A percentile compares a stretch with the other conserved stretches of the same genome.
phyloP scores from a whole-genome alignment of 1,284 basidiomycete genomes.

The Veloporphyrellus conicus region DNA sequence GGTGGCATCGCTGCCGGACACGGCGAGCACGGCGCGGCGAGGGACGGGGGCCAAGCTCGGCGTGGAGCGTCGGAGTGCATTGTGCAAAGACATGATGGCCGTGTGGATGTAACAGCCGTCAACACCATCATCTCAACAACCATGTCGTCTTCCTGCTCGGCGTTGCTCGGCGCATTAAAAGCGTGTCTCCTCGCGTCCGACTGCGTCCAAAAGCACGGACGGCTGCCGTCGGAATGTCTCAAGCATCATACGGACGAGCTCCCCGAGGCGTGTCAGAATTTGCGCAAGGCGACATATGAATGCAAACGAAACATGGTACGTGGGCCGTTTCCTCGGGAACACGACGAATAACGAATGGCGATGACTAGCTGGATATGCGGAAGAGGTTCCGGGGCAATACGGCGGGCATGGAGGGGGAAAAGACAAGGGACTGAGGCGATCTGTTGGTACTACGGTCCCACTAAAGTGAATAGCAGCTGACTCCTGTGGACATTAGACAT shows the following conservation, averaged over 20 bases:
- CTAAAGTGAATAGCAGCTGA: too few species aligned
- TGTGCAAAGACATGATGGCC: conserved; percentile 35
- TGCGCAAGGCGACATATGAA: conserved; percentile 77
- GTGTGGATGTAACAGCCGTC: conserved; percentile 8
- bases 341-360: neutral
- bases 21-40: conserved; percentile 64
- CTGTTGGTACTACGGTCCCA: neutral
- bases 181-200: conserved; percentile 77
- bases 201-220: conserved; percentile 72
- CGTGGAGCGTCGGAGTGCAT: conserved; percentile 43
- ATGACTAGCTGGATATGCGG: conserved; percentile 74
- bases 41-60: conserved; percentile 63
- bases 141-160: conserved; percentile 78
- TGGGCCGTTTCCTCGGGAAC: conserved; percentile 11
- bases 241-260: conserved; percentile 67
- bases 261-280: conserved; percentile 68
- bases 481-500: too few species aligned
- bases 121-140: neutral
- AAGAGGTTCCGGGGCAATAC: conserved; percentile 77
- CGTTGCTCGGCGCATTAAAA: conserved; percentile 69
- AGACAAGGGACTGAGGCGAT: neutral
- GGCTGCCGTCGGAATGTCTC: conserved; percentile 74
- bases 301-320: conserved; percentile 85
- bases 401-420: conserved; percentile 43
- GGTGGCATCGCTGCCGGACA: conserved; percentile 78